A percentile compares a stretch with the other conserved stretches of the same genome.
Evolutionary conservation across 345 rosid genomes (phyloP).

Genomic region (Melaleuca alternifolia): DNA sequence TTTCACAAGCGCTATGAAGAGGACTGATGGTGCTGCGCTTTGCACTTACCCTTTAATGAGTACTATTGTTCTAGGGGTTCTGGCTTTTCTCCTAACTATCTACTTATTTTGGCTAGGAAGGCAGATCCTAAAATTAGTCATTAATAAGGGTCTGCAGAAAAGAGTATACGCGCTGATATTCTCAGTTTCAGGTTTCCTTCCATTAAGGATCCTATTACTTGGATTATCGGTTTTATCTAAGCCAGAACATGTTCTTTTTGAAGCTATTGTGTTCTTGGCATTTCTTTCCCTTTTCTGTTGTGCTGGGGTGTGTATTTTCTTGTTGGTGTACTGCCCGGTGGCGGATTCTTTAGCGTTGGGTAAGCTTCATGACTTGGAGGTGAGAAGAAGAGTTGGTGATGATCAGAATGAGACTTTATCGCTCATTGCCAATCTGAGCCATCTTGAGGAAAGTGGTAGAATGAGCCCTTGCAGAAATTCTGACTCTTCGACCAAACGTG

Average conservation of each 20-base stretch:
- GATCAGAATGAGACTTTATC: conserved; percentile 49
- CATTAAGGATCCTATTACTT: conserved; percentile 74
- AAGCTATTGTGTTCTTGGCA: conserved; percentile 71
- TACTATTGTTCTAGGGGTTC: conserved; percentile 78
- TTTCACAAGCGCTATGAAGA: conserved; percentile 42
- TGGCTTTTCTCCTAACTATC: conserved; percentile 46
- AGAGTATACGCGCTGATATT: conserved; percentile 77
- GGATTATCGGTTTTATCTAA: conserved; percentile 64
- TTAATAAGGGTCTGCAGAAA: conserved; percentile 84
- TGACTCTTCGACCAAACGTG: conserved; percentile 46
- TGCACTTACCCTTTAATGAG: conserved; percentile 90
- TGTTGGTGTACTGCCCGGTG: conserved; percentile 85
- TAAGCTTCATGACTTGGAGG: conserved; percentile 47
- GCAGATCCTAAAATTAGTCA: conserved; percentile 72
- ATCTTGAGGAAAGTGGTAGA: conserved; percentile 28
- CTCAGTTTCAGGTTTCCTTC: conserved; percentile 78
- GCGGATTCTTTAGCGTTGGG: conserved; percentile 90
- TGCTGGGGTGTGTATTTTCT: conserved; percentile 60
- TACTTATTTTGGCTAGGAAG: conserved; percentile 94
- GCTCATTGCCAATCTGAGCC: conserved; percentile 46
- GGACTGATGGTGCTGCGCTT: conserved; percentile 30
- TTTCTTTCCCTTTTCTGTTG: conserved; percentile 71
- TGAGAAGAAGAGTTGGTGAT: conserved; percentile 33
- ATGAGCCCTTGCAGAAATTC: conserved; percentile 45
- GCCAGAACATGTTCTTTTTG: conserved; percentile 63